Conservation (phyloP, 495 filamentous ascomycete species). For the Jackrogersella multiformis region DNA sequence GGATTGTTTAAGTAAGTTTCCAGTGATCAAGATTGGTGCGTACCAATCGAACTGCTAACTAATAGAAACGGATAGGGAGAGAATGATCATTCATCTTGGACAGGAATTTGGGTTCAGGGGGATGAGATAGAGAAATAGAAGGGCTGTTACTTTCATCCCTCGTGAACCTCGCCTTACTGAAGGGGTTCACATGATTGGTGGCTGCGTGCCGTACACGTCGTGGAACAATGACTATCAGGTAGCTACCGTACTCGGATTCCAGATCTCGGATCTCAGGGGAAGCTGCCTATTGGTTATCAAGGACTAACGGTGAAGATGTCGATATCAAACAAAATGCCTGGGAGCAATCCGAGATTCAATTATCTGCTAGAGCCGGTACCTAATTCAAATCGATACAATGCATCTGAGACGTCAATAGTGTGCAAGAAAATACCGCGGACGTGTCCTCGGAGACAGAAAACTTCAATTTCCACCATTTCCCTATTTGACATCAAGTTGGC, state of each 20-base stretch:
- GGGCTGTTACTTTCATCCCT: slow-evolving; percentile 19
- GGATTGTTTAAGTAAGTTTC: not conserved
- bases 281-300: not conserved
- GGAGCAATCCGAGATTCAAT: slow-evolving; percentile 1
- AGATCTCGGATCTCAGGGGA: slow-evolving; percentile 15
- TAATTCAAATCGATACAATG: slow-evolving; percentile 10
- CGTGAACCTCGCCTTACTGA: not conserved
- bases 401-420: slow-evolving; percentile 11
- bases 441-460: not conserved
- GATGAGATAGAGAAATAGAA: not conserved
- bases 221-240: slow-evolving; percentile 14
- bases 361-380: not conserved
- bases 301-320: not conserved
- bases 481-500: slow-evolving; percentile 13
- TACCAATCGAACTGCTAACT: not conserved
- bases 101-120: slow-evolving; percentile 17
- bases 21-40: not conserved
- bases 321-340: not conserved
- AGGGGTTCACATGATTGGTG: slow-evolving; percentile 6
- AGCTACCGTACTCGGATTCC: not conserved
- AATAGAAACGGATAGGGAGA: not conserved
- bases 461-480: slow-evolving; percentile 31
- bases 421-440: slow-evolving; percentile 1
- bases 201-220: slow-evolving; percentile 11
- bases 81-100: slow-evolving; percentile 4